A percentile compares a stretch with the other conserved stretches of the same genome.
Evolutionary conservation across 169 alveolate species (phyloP).

Genomic region (Hammondia hammondi): DNA sequence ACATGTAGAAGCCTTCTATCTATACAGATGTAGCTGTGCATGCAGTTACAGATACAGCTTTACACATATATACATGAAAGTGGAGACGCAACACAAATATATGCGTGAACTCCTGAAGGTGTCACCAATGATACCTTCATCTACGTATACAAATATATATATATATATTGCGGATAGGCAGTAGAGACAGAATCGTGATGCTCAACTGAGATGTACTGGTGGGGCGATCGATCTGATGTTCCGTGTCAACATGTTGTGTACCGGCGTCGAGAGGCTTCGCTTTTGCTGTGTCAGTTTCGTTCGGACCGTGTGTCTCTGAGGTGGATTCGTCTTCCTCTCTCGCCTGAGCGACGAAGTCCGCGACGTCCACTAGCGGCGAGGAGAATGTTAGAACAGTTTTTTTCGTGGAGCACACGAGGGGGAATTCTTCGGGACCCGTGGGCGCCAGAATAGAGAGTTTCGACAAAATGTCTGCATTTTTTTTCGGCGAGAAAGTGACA

Average conservation of each 20-base stretch:
- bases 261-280: neutral
- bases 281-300: neutral
- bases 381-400: conserved; percentile 46
- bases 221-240: no score
- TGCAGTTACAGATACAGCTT: no score
- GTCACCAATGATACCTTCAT: no score
- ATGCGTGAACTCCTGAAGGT: no score
- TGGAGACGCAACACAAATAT: no score
- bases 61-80: no score
- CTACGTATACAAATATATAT: neutral
- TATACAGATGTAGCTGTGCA: no score
- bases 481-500: conserved; percentile 48
- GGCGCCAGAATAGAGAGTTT: conserved; percentile 56
- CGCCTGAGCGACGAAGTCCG: neutral
- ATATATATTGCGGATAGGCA: no score
- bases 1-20: no score
- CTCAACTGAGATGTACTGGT: no score
- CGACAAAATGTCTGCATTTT: conserved; percentile 38
- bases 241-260: neutral
- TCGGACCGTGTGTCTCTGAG: neutral
- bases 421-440: conserved; percentile 60
- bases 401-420: conserved; percentile 51
- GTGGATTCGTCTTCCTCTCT: neutral
- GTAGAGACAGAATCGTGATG: no score
- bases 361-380: conserved; percentile 31